Evolutionary conservation across 345 rosid species (phyloP), one percentile per base, ranked within the genome.

Genomic region (Murraya paniculata): DNA sequence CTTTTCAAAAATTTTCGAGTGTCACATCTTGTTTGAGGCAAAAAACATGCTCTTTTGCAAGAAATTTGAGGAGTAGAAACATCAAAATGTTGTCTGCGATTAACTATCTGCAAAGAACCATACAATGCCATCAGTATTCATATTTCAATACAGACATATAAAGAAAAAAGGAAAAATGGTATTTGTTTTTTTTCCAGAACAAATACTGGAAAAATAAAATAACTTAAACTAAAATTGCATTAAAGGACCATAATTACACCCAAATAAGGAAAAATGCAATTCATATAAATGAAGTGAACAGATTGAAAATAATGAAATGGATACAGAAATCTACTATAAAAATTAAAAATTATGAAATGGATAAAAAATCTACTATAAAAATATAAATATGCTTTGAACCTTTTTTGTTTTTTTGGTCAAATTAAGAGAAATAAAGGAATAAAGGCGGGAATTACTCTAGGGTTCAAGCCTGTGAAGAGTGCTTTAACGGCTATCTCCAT

Each of bases 401-500:
- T 7, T 24, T 45, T 24, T 45, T n/a, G 18, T 9, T 10, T 16
- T 13, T 25, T 8, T n/a, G 48, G 57, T 18, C 57, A 30, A 2
- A 19, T 57, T 1, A 50, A 3, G 25, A 31, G n/a, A 61, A 3
- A 21, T 7, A 62, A 22, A 6, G 13, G 13, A 2, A 14, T 16
- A 45, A 27, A 4, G 18, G 9, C 36, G 30, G 4, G 11, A 16
- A 64, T 28, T 30, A 80, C 88, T 82, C 55, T 82, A 64, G 83
- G 86, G 73, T 72, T 86, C 78, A 84, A 77, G 56, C 85, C 74
- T 71, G 73, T 5, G 27, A 38, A 56, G 61, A 73, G 80, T 73
- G 87, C 24, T 79, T 75, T 82, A 82, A 76, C 74, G 64, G 84
- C 85, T 56, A 82, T 50, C 66, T 77, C 84, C 88, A 86, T 83